Conservation (phyloP, 2,329 filamentous ascomycete genomes). For the Myriosclerotinia scirpicola region DNA sequence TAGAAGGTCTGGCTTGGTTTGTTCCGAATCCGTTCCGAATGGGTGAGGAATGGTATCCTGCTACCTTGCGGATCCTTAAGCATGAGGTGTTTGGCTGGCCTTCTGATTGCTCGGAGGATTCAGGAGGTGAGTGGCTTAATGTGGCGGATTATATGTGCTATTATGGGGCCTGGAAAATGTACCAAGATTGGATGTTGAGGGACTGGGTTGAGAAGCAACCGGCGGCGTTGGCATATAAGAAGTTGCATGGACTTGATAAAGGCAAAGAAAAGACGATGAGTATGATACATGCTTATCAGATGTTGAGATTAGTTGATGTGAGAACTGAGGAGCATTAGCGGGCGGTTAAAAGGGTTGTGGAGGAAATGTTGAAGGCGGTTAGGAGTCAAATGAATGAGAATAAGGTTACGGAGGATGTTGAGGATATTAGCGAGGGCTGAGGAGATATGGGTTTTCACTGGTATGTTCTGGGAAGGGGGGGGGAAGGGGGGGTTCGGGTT, state of each 20-base stretch:
- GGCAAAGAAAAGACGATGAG: not conserved
- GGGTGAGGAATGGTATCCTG: conserved; percentile 4
- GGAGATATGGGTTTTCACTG: too few relatives aligned
- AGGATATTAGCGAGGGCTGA: too few relatives aligned
- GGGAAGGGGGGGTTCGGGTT: too few relatives aligned
- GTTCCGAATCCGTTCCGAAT: not conserved
- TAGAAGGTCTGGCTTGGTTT: not conserved
- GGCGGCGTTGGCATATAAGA: not conserved
- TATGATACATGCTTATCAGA: not conserved
- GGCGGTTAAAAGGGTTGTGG: not conserved
- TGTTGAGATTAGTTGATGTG: conserved; percentile 4
- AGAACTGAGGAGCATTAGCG: not conserved
- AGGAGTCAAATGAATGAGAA: too few relatives aligned
- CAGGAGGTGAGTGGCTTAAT: not conserved
- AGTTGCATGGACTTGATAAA: not conserved
- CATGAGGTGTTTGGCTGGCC: not conserved
- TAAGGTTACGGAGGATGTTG: not conserved
- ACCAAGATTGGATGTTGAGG: not conserved
- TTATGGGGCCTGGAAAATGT: not conserved
- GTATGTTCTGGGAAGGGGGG: too few relatives aligned
- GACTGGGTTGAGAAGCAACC: conserved; percentile 10
- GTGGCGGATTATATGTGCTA: not conserved
- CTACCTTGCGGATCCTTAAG: not conserved
- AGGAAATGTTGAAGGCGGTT: not conserved
- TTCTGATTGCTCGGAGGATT: not conserved